Evolutionary conservation across 139 green algal genomes (phyloP), one percentile per base, ranked within the genome.

Genomic region (Chlorella vulgaris): DNA sequence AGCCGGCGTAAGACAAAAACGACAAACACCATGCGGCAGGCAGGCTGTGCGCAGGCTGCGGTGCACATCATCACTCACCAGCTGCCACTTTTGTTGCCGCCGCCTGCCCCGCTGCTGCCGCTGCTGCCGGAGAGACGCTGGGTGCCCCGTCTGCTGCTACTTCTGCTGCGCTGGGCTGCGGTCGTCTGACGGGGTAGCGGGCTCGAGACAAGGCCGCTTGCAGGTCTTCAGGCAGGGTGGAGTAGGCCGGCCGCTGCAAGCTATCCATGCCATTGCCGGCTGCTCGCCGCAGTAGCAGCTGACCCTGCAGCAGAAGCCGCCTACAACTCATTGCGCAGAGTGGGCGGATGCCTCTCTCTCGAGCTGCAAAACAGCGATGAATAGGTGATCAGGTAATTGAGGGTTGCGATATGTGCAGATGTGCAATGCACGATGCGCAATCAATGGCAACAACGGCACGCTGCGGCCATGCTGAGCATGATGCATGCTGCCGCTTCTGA

Each of bases 141-240:
- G 33, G 33, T 5, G 33, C 69, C 69, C 47, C 65, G 19, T 26
- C 69, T 43, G 71, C 71, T 78, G 71, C 71, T 19, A 21, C 71
- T 7, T 3, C 22, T 4, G 22, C 53, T 10, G 24, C 69, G 42
- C 26, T 50, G 33, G 69, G 69, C 26, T 61, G n/a, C 43, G 63
- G 26, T 74, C 76, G 22, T 24, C 50, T 24, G 21, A 26, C 24
- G 13, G 82, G 83, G 58, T 76, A 87, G 7, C 28, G 38, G 6
- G 77, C 76, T 22, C 38, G 31, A 5, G 51, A 24, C 13, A 60
- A 58, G 0, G 76, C 77, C 19, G 33, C 28, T 26, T 69, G 38
- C 24, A 87, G 78, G 71, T 87, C 83, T 21, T 84, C 69, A 33
- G 83, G 83, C 13, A 87, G 80, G 43, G 80, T 79, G 24, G 73